Conservation (phyloP, 2,329 filamentous ascomycete genomes). For the Thelonectria discophora region DNA sequence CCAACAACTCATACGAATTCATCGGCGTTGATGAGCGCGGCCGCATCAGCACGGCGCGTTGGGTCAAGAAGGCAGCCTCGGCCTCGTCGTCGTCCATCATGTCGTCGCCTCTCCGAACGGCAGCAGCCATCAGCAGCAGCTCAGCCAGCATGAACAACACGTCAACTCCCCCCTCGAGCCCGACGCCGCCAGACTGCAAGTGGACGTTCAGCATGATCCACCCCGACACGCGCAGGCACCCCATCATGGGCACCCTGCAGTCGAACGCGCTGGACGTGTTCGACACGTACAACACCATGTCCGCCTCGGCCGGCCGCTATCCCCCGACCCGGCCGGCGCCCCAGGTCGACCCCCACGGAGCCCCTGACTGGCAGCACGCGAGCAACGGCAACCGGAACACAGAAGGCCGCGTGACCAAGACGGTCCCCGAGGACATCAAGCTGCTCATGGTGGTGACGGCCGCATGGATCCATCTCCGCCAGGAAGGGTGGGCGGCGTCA, state of each 20-base stretch:
- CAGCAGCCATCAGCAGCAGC: conserved; percentile 16
- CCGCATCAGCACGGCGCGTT: conserved; percentile 68
- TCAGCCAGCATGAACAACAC: conserved; percentile 32
- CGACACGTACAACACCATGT: conserved; percentile 70
- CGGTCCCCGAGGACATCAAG: conserved; percentile 47
- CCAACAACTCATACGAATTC: conserved; percentile 73
- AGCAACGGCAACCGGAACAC: conserved; percentile 28
- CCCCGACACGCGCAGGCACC: conserved; percentile 73
- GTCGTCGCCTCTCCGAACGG: conserved; percentile 27
- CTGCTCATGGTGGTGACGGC: conserved; percentile 51
- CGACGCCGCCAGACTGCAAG: conserved; percentile 55
- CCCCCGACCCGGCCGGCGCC: conserved; percentile 54
- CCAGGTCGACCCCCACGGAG: conserved; percentile 35
- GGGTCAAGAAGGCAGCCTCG: conserved; percentile 69
- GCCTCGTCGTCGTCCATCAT: conserved; percentile 35
- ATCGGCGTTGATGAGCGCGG: conserved; percentile 66
- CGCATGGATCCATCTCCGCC: conserved; percentile 50
- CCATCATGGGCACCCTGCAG: conserved; percentile 75
- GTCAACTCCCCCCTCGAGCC: conserved; percentile 37
- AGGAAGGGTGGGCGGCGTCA: conserved; percentile 49
- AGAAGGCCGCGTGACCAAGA: conserved; percentile 44
- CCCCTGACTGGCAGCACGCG: conserved; percentile 34
- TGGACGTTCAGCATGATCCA: conserved; percentile 84
- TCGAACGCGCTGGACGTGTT: conserved; percentile 72
- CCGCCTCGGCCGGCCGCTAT: conserved; percentile 57